Evolutionary conservation across 1,284 basidiomycete genomes (phyloP).

Genomic region (Trametes polyzona): DNA sequence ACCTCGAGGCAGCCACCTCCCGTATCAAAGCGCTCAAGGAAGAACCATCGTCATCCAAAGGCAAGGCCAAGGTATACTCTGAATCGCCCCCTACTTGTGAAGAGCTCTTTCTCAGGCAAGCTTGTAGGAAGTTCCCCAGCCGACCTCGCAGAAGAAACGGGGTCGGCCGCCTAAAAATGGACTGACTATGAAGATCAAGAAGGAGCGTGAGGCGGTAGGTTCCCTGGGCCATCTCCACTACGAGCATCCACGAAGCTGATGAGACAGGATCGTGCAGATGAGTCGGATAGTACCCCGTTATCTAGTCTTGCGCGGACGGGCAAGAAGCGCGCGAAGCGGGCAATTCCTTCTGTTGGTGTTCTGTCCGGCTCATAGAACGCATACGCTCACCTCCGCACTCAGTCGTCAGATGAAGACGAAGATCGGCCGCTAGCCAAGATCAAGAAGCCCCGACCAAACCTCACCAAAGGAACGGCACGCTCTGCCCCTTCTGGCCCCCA

Average conservation of each 20-base stretch:
- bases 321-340: conserved; percentile 14
- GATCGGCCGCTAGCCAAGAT: conserved; percentile 8
- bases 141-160: conserved; percentile 5
- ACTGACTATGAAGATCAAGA: not conserved
- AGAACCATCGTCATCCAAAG: conserved; percentile 13
- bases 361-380: too few species aligned
- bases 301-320: conserved; percentile 5
- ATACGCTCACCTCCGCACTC: not conserved
- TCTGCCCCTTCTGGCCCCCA: not conserved
- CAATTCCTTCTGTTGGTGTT: not conserved
- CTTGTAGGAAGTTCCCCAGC: not conserved
- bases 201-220: not conserved
- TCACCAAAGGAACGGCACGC: not conserved
- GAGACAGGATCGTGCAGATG: conserved; percentile 1
- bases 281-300: conserved; percentile 13
- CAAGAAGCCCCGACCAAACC: conserved; percentile 5
- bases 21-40: conserved; percentile 2
- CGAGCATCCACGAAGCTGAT: conserved; percentile 1
- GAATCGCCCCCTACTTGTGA: not conserved
- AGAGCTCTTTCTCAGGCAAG: not conserved
- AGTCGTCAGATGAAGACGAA: conserved; percentile 15
- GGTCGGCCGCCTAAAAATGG: conserved; percentile 6
- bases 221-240: not conserved
- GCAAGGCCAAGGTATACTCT: conserved; percentile 3
- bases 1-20: conserved; percentile 5